Evolutionary conservation across 129 eudicot species (phyloP).

Genomic region (Mikania micrantha): DNA sequence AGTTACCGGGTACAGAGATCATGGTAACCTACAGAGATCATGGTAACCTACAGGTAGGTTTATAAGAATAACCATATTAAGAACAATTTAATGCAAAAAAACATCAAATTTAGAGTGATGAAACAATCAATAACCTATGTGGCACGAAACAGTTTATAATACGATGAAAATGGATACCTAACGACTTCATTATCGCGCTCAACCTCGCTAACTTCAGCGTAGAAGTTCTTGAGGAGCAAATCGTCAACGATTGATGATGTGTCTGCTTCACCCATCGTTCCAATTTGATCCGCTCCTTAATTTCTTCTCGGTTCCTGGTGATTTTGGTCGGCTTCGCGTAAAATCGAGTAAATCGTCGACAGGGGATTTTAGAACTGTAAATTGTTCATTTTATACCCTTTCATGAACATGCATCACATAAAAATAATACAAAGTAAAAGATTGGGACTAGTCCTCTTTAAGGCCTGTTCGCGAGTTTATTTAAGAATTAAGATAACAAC

Average conservation of each 20-base stretch:
- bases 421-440: too few relatives aligned
- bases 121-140: not conserved
- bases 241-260: conserved; percentile 55
- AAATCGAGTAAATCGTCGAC: not conserved
- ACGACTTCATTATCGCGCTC: conserved; percentile 95
- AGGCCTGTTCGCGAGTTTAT: too few relatives aligned
- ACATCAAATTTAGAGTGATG: not conserved
- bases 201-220: conserved; percentile 91
- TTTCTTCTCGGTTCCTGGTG: conserved; percentile 18
- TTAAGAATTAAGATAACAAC: too few relatives aligned
- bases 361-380: conserved; percentile 1
- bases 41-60: not conserved
- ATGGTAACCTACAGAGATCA: too few relatives aligned
- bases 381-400: conserved; percentile 16
- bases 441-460: too few relatives aligned
- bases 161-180: conserved; percentile 37
- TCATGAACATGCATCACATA: not conserved
- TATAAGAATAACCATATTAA: not conserved
- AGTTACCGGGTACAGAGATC: conserved; percentile 1
- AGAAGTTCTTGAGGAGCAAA: conserved; percentile 75
- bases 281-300: conserved; percentile 20
- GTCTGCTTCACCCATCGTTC: conserved; percentile 50
- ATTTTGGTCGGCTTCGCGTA: conserved; percentile 24
- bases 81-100: not conserved
- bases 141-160: not conserved